Base-by-base conservation (phyloP, 192 early-diverging fungal genomes). In the Podila clonocystis region DNA sequence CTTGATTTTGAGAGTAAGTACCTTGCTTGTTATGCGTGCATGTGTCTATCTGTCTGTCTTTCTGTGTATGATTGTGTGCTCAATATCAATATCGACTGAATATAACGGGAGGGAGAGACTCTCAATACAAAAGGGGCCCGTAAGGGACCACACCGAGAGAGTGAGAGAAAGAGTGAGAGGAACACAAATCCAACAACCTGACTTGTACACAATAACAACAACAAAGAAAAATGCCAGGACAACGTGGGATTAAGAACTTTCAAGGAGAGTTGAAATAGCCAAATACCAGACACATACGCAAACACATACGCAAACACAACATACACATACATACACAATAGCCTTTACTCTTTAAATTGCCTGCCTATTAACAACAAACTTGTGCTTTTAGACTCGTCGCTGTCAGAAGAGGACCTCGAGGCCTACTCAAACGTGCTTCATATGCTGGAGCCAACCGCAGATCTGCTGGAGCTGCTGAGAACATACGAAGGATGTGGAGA, bases 401-500 rank as follows among this genome's bases (percentile, higher is more conserved):
- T 94, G 52, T 87, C 88, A 52, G 79, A 87, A 22, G 91, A 91
- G 38, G 93, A 95, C 85, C 72, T 85, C 48, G 83, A 85, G 63
- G 66, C 94, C 8, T 89, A 89, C 74, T 74, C 84, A 58, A 85
- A 91, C 68, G 82, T 92, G 20, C 87, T 82, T 45, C 62, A 82
- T 24, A 67, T 91, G 55, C 80, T 94, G 62, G 75, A 84, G 62
- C 90, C 87, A 50, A 84, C 89, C 22, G 68, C 82, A 30, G 73
- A 72, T 30, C 74, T 91, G 33, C 79, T 94, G 62, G 82, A 91
- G 20, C 62, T 83, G 15, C 82, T 96, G 30, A 45, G 85, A 60
- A 70, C 61, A 12, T 96, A 96, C 83, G 72, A 78, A 28, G 89
- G 90, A 33, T 92, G 90, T 82, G 89, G 90, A 60, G 93, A 94